Conservation (phyloP, 2,329 filamentous ascomycete genomes). For the Calycina marina region DNA sequence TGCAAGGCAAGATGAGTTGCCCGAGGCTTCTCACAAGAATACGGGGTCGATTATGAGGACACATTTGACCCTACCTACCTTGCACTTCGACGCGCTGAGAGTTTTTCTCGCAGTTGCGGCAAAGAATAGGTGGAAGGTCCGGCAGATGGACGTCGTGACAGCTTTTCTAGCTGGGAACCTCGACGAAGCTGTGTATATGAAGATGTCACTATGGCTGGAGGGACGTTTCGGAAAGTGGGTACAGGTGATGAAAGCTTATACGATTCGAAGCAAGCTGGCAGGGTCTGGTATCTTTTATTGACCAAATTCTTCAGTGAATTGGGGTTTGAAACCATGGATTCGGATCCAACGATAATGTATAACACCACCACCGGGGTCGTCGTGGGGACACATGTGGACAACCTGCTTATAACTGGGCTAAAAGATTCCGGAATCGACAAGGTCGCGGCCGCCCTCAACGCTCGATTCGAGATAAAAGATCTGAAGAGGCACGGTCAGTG, state of each 20-base stretch:
- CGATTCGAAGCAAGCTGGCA: constrained; percentile 20
- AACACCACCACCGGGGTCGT: constrained; percentile 9
- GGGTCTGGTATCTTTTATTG: constrained; percentile 15
- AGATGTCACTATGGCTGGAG: too few species aligned
- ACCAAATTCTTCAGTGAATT: constrained; percentile 7
- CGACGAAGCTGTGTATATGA: constrained; percentile 17
- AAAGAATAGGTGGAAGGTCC: constrained; percentile 2
- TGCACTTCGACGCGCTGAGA: constrained; percentile 3
- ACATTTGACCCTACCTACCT: constrained; percentile 7
- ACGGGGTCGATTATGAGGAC: constrained; percentile 6
- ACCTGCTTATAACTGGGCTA: constrained; percentile 13
- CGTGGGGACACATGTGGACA: constrained; percentile 20
- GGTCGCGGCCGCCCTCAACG: constrained; percentile 1
- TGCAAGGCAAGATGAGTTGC: constrained; percentile 7
- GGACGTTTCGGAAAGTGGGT: too few species aligned
- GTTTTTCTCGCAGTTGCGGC: constrained; percentile 5
- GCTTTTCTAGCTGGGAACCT: constrained; percentile 21
- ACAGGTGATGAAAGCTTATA: constrained; percentile 20
- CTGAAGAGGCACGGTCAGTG: too few species aligned
- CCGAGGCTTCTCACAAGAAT: constrained; percentile 5
- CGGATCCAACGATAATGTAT: constrained; percentile 11
- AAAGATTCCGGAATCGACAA: neutral
- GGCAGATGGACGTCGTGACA: constrained; percentile 10
- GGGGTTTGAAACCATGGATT: constrained; percentile 9
- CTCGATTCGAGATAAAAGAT: constrained; percentile 18